phyloP scores from a whole-genome alignment of 1,284 basidiomycete genomes.

The Mrakiaceae sp. region DNA sequence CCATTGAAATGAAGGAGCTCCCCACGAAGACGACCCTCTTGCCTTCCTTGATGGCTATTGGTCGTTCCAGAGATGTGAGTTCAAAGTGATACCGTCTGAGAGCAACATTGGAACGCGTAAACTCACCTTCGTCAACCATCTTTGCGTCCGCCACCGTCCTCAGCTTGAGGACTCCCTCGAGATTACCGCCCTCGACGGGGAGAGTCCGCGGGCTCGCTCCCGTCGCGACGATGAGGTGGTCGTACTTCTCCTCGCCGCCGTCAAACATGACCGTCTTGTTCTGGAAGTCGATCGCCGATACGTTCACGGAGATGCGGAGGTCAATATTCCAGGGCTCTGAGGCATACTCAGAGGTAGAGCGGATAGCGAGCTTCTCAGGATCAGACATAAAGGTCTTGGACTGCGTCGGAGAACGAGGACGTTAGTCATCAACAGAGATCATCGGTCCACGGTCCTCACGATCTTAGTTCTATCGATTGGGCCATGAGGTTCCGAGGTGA shows the following conservation, averaged over 20 bases:
- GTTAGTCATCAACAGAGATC: background rate
- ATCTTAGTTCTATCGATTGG: conserved; percentile 54
- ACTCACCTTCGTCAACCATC: conserved; percentile 57
- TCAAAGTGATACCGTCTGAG: background rate
- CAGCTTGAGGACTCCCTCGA: conserved; percentile 69
- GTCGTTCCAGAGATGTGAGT: background rate
- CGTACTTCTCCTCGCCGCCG: conserved; percentile 29
- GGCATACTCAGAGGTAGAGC: background rate
- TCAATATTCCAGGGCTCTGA: background rate
- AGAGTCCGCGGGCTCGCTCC: conserved; percentile 37
- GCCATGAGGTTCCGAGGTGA: conserved; percentile 66
- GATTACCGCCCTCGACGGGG: conserved; percentile 64
- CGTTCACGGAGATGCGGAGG: background rate
- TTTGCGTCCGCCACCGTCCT: conserved; percentile 61
- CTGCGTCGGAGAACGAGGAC: background rate
- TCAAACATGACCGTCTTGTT: conserved; percentile 21
- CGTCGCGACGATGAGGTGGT: conserved; percentile 35
- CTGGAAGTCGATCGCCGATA: background rate
- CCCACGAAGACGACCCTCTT: conserved; percentile 76
- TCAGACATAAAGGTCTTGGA: conserved; percentile 79
- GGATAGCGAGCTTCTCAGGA: conserved; percentile 49
- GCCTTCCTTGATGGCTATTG: conserved; percentile 41
- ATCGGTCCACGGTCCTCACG: too few species aligned
- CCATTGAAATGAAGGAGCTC: conserved; percentile 88
- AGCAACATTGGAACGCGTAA: conserved; percentile 1